A percentile compares a stretch with the other conserved stretches of the same genome.
phyloP scores from a whole-genome alignment of 192 early-diverging fungal species.

The Coemansia aciculifera region DNA sequence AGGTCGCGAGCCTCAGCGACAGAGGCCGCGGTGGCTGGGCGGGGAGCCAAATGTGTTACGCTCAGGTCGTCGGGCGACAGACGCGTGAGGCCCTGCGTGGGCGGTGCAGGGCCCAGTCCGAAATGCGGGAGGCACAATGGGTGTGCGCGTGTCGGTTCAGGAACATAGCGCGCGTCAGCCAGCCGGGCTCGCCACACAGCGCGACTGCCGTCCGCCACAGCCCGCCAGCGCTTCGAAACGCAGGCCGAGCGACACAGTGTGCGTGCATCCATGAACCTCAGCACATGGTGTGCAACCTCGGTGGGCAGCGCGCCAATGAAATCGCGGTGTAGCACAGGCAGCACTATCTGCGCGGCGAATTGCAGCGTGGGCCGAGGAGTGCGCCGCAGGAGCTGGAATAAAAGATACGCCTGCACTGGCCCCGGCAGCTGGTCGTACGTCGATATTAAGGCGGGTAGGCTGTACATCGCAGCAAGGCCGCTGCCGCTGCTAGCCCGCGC shows the following conservation, averaged over 20 bases:
- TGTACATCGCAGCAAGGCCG: slow-evolving; percentile 45
- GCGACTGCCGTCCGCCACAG: slow-evolving; percentile 71
- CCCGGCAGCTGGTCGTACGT: slow-evolving; percentile 81
- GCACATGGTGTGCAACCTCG: slow-evolving; percentile 74
- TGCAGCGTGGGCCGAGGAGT: slow-evolving; percentile 81
- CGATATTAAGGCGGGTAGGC: slow-evolving; percentile 59
- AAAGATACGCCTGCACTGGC: slow-evolving; percentile 79
- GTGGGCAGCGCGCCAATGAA: slow-evolving; percentile 75
- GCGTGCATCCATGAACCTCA: slow-evolving; percentile 78
- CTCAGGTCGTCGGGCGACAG: slow-evolving; percentile 22
- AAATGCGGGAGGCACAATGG: slow-evolving; percentile 47
- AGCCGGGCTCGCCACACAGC: slow-evolving; percentile 47
- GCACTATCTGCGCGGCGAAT: slow-evolving; percentile 86
- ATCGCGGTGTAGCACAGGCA: slow-evolving; percentile 89
- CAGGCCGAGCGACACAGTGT: slow-evolving; percentile 78
- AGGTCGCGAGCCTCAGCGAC: slow-evolving; percentile 6
- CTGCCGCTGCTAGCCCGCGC: slow-evolving; percentile 6
- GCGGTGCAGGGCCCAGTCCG: slow-evolving; percentile 35
- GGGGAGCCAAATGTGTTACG: slow-evolving; percentile 26
- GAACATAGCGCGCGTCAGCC: slow-evolving; percentile 37
- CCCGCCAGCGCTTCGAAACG: slow-evolving; percentile 79
- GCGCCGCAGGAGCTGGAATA: slow-evolving; percentile 85
- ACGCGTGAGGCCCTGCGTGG: neutral
- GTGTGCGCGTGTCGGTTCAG: slow-evolving; percentile 26
- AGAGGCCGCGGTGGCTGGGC: neutral